Evolutionary conservation across 768 basidiomycete species (phyloP).

Genomic region (Boletus subcaerulescens): DNA sequence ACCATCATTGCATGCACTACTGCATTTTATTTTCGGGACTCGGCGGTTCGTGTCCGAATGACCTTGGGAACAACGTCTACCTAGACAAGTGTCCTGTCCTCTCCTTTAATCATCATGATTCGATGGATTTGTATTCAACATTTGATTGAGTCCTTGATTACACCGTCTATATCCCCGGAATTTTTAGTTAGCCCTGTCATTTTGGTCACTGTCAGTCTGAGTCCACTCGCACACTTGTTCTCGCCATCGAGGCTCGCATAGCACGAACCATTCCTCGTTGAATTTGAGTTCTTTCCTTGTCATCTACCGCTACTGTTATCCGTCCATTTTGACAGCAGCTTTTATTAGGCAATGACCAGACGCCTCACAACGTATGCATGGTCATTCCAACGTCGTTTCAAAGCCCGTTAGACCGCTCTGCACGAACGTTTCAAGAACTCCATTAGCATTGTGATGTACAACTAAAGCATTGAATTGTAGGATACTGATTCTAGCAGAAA

Average conservation of each 20-base stretch:
- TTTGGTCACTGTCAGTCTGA: not conserved
- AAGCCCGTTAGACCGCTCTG: not conserved
- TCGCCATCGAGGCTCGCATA: not conserved
- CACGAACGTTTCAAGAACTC: not conserved
- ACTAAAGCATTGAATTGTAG: conserved; percentile 14
- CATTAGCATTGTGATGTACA: conserved; percentile 14
- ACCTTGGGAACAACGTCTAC: conserved; percentile 23
- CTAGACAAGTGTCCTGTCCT: conserved; percentile 25
- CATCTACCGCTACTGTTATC: not conserved
- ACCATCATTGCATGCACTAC: conserved; percentile 4
- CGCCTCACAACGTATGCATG: not conserved
- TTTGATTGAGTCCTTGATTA: conserved; percentile 15
- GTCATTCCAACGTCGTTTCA: too few relatives aligned
- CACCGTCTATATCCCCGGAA: conserved; percentile 11
- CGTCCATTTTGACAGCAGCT: too few relatives aligned
- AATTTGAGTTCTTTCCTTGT: not conserved
- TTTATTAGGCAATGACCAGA: not conserved
- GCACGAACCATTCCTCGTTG: not conserved
- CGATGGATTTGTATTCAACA: conserved; percentile 25
- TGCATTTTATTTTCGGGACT: conserved; percentile 1
- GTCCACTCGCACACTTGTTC: not conserved
- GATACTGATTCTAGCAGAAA: conserved; percentile 15
- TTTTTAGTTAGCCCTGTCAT: conserved; percentile 6
- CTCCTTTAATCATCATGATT: conserved; percentile 30
- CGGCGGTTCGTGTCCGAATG: not conserved